Percentiles rank a stretch among this genome's conserved stretches.
Conservation (phyloP, 1,284 basidiomycete genomes). For the Mycena sp. region DNA sequence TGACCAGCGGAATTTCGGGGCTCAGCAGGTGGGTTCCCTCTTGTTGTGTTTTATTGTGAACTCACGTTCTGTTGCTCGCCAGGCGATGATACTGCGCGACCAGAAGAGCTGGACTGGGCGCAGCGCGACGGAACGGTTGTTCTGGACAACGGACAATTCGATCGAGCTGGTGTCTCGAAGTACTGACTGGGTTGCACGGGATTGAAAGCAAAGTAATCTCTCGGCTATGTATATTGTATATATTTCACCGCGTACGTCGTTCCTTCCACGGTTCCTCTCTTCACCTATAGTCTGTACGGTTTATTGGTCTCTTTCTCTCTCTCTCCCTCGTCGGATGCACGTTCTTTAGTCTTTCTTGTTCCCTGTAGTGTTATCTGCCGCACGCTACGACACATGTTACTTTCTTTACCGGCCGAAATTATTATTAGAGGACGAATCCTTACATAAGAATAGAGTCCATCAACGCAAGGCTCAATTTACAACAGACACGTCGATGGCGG, state of each 20-base stretch:
- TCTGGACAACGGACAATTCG: slow-evolving; percentile 89
- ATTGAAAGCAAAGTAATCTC: slow-evolving; percentile 48
- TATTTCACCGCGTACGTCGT: slow-evolving; percentile 60
- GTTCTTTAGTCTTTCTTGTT: too few relatives aligned
- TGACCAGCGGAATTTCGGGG: slow-evolving; percentile 91
- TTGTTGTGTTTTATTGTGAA: slow-evolving; percentile 24
- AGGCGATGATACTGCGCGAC: slow-evolving; percentile 93
- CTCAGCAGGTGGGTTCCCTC: slow-evolving; percentile 79
- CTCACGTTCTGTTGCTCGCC: slow-evolving; percentile 17
- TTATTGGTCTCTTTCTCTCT: too few relatives aligned
- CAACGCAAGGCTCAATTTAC: not conserved
- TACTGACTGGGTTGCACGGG: slow-evolving; percentile 84
- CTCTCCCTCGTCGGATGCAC: too few relatives aligned
- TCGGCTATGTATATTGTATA: too few relatives aligned
- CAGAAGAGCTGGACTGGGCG: slow-evolving; percentile 93
- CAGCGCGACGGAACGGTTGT: slow-evolving; percentile 86
- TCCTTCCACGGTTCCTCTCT: not conserved
- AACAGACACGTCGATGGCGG: slow-evolving; percentile 27
- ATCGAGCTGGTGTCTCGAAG: slow-evolving; percentile 84
- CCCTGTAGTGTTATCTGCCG: too few relatives aligned
- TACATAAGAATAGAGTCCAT: too few relatives aligned
- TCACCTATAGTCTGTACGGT: not conserved
- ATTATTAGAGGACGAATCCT: not conserved
- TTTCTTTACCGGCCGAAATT: too few relatives aligned
- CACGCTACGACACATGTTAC: too few relatives aligned